phyloP scores from a whole-genome alignment of 306 rosid genomes.

The Cucumis melo region DNA sequence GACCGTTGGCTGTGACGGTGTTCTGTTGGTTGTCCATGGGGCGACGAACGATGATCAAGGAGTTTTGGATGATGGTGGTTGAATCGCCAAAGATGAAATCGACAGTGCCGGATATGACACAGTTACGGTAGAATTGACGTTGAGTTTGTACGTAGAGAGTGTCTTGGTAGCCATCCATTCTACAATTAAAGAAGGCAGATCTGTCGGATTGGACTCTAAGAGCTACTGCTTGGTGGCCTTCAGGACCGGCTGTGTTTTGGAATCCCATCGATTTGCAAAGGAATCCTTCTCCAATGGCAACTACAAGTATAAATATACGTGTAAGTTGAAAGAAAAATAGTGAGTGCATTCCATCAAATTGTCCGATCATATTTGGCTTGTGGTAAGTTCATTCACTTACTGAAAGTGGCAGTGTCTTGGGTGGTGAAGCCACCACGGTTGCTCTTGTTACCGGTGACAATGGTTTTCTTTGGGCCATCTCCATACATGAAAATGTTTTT shows the following conservation, averaged over 20 bases:
- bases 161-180: constrained; percentile 55
- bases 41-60: constrained; percentile 29
- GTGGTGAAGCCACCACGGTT: constrained; percentile 21
- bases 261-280: constrained; percentile 38
- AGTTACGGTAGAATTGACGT: constrained; percentile 63
- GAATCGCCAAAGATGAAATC: constrained; percentile 68
- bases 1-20: constrained; percentile 43
- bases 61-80: constrained; percentile 38
- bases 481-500: constrained; percentile 41
- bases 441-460: constrained; percentile 39
- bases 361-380: neutral
- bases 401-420: constrained; percentile 33
- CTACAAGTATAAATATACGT: constrained; percentile 11
- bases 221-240: constrained; percentile 72
- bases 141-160: constrained; percentile 41
- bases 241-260: constrained; percentile 55
- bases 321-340: too few relatives aligned
- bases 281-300: constrained; percentile 24
- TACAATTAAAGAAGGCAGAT: constrained; percentile 41
- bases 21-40: constrained; percentile 27
- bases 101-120: constrained; percentile 60
- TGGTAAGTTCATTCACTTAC: constrained; percentile 5
- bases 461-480: constrained; percentile 46
- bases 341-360: too few relatives aligned
- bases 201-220: constrained; percentile 38